Base-by-base conservation (phyloP, 2,329 filamentous ascomycete genomes). In the Colletotrichum limetticola region DNA sequence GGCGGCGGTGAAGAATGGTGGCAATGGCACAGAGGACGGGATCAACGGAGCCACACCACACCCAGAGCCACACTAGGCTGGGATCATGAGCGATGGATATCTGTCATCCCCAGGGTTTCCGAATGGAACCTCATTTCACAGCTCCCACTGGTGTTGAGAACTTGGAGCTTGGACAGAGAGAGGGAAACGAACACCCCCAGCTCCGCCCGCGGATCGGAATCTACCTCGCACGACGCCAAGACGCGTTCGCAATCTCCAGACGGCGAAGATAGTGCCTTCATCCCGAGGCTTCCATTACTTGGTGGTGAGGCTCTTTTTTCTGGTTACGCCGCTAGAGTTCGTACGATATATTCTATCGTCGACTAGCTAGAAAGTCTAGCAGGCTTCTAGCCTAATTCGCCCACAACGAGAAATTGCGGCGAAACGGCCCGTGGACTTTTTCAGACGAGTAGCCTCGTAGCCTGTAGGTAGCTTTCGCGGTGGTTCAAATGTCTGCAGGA, bases 181-280 rank as follows among this genome's bases (percentile, higher is more conserved):
- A 24, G 61, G 61, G 19, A 55, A 55, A 61, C 37, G 37, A 4
- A 61, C 7, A 14, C 62, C 64, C 69, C 22, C 35, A 3, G 49
- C 24, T 49, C 59, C 28, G 56, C 46, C 53, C 66, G 65, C 69
- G 69, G 69, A 72, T 72, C 69, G 59, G 59, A 64, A 69, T 69
- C 69, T 64, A 63, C 59, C 52, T 69, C 66, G 59, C 69, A 68
- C 69, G 58, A 32, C 69, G 69, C 66, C 69, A 72, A 69, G 69
- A 22, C 26, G 57, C 26, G 30, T 46, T 52, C 46, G 46, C 46
- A 59, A 63, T 57, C 53, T 63, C 12, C 12, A 49, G 19, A 49
- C 42, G 42, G 35, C 53, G n/a, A 22, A 22, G 52, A 8, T 55
- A 24, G 22, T 55, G 52, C 52, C 62, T 52, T 49, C 37, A 8